phyloP scores from a whole-genome alignment of 73 alveolate species.

The Paramecium tetraurelia region DNA sequence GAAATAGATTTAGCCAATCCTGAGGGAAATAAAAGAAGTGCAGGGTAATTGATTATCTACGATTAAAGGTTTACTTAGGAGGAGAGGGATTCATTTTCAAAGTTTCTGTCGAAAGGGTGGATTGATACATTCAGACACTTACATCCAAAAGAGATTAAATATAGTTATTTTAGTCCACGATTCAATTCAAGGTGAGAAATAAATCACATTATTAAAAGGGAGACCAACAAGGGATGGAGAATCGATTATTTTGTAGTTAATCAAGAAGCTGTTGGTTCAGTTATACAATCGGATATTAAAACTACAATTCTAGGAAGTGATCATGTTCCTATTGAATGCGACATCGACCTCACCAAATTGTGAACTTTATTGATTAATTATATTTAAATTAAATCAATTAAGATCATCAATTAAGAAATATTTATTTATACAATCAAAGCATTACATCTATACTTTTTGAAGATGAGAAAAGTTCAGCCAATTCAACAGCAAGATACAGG shows the following conservation, averaged over 20 bases:
- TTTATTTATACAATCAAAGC: background rate
- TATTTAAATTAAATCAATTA: background rate
- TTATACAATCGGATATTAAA: constrained; percentile 69
- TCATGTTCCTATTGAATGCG: constrained; percentile 79
- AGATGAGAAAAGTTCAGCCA: background rate
- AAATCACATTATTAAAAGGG: constrained; percentile 37
- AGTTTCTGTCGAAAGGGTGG: constrained; percentile 70
- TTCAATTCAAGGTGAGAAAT: constrained; percentile 38
- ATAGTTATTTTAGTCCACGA: constrained; percentile 83
- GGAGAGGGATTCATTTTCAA: constrained; percentile 81
- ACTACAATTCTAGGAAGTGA: constrained; percentile 76
- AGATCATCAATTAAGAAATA: background rate
- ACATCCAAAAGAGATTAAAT: constrained; percentile 80
- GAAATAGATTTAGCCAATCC: constrained; percentile 90
- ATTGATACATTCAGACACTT: constrained; percentile 87
- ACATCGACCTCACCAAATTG: constrained; percentile 35
- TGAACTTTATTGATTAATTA: background rate
- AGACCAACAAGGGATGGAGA: constrained; percentile 94
- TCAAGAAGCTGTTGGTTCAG: constrained; percentile 55
- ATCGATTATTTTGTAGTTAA: constrained; percentile 85
- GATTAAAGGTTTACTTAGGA: constrained; percentile 68
- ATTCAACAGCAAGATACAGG: background rate
- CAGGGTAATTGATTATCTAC: constrained; percentile 65
- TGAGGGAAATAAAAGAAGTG: constrained; percentile 76
- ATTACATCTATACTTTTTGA: background rate